Base-by-base conservation (phyloP, 495 filamentous ascomycete genomes). In the Daldinia bambusicola region DNA sequence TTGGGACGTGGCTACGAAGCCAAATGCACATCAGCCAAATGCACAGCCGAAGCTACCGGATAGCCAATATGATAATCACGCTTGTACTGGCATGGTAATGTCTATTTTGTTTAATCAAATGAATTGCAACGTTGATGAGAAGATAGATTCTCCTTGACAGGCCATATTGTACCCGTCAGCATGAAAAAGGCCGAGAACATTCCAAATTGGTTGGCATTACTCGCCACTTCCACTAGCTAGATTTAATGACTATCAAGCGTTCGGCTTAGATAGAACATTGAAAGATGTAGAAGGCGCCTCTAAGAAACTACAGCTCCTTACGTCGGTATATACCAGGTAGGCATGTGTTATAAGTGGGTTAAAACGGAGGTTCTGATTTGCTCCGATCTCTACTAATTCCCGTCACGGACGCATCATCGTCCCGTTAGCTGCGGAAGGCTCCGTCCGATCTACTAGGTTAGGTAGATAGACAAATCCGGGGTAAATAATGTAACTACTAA, bases 351-450 rank as follows among this genome's bases (percentile, higher is more conserved):
- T 26, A 37, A 43, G 48, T 55, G 36, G 34, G 22, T 22, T 58
- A 38, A 20, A 43, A 53, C 7, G 16, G 22, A 59, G 36, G 22
- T 66, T 18, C 6, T 36, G 14, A 34, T 56, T 20, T 18, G 6
- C 32, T 36, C n/a, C 20, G 2, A 22, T 40, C 36, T 38, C 18
- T 14, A n/a, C 31, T 31, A 57, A 10, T 45, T 50, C 18, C 18
- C 61, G 34, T 70, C 67, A 70, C 67, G 40, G 51, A 55, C 41
- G 60, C 62, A 62, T 70, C 62, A 70, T 62, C 18, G n/a, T 6
- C 32, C 31, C 22, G 40, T 41, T 65, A 56, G 56, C 60, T 13
- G 36, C 60, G 45, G 45, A 48, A 22, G 41, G 22, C 50, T n/a
- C n/a, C n/a, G n/a, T 52, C 59, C 43, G 32, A 10, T 16, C 34